phyloP scores from a whole-genome alignment of 2,329 filamentous ascomycete species.

The Diatrype stigma region DNA sequence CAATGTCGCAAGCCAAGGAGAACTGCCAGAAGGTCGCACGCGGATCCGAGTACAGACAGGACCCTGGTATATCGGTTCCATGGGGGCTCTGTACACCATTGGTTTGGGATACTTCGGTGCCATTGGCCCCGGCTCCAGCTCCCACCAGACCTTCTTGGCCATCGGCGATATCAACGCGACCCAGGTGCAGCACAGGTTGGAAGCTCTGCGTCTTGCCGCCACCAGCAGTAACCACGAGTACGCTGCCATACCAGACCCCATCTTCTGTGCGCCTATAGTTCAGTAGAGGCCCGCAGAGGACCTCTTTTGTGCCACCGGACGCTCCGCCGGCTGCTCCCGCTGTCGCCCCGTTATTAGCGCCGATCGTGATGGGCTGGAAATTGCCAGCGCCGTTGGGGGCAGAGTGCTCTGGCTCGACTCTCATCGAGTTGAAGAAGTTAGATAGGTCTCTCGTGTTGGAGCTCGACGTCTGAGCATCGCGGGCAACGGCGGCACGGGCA shows the following conservation, averaged over 20 bases:
- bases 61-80: conserved; percentile 42
- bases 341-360: conserved; percentile 30
- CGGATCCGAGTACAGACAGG: conserved; percentile 61
- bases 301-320: conserved; percentile 49
- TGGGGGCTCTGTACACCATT: conserved; percentile 39
- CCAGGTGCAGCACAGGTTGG: conserved; percentile 56
- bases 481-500: conserved; percentile 41
- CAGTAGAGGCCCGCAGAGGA: conserved; percentile 68
- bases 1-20: conserved; percentile 73
- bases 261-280: conserved; percentile 74
- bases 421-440: conserved; percentile 51
- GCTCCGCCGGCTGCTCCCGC: conserved; percentile 22
- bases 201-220: conserved; percentile 56
- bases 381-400: conserved; percentile 28
- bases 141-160: conserved; percentile 23
- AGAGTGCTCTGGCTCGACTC: conserved; percentile 40
- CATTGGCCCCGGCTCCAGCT: conserved; percentile 25
- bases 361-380: conserved; percentile 48
- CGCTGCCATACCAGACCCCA: conserved; percentile 74
- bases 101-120: conserved; percentile 12
- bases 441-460: conserved; percentile 48
- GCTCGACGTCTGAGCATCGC: conserved; percentile 35
- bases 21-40: conserved; percentile 91
- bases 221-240: conserved; percentile 75
- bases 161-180: conserved; percentile 30